Conservation (phyloP, 108 stramenopile genomes). For the Phaeodactylum tricornutum region DNA sequence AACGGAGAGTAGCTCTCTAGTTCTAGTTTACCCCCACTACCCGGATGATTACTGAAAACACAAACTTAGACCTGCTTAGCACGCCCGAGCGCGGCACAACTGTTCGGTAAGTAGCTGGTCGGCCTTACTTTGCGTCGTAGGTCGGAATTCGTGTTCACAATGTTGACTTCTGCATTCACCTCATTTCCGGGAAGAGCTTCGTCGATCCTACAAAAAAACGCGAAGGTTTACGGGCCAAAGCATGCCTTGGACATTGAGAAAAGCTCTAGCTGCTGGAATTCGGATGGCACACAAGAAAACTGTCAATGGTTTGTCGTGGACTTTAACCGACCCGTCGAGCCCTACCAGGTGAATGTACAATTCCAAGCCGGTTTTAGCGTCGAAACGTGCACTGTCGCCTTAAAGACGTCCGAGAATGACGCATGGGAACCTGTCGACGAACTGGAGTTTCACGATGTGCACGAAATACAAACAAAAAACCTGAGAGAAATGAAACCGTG, state of each 20-base stretch:
- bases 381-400: constrained; percentile 8
- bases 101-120: too few species aligned
- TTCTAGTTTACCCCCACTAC: too few species aligned
- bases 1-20: too few species aligned
- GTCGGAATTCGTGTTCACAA: too few species aligned
- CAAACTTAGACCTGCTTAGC: too few species aligned
- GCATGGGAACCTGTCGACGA: constrained; percentile 14
- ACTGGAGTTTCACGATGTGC: constrained; percentile 36
- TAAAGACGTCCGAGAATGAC: background rate
- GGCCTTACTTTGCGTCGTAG: too few species aligned
- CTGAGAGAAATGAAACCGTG: constrained; percentile 3
- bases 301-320: constrained; percentile 22
- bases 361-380: constrained; percentile 53
- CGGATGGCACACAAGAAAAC: constrained; percentile 25
- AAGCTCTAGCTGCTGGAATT: constrained; percentile 44
- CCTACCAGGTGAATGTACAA: constrained; percentile 28
- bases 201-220: constrained; percentile 40
- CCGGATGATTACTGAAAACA: too few species aligned
- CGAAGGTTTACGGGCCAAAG: constrained; percentile 40
- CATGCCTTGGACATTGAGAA: constrained; percentile 37
- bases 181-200: constrained; percentile 26
- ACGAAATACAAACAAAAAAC: constrained; percentile 28
- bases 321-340: constrained; percentile 31
- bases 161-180: too few species aligned
- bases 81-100: too few species aligned